Conservation (phyloP, 768 basidiomycete species). For the Dacryopinax spathularia region DNA sequence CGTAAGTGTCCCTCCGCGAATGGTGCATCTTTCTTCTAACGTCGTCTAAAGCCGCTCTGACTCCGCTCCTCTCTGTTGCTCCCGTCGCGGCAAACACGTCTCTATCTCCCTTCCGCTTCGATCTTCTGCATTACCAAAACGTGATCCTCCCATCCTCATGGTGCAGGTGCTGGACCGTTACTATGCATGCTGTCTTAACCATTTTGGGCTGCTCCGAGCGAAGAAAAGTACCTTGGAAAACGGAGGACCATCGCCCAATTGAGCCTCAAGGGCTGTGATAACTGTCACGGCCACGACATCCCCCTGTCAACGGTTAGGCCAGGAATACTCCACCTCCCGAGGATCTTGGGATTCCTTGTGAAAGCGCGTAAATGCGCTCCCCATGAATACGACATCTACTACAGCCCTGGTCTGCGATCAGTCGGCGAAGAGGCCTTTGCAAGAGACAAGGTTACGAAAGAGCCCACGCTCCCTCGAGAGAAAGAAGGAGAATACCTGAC, state of each 20-base stretch:
- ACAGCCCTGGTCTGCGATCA: too few relatives aligned
- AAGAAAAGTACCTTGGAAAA: background rate
- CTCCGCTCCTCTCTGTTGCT: background rate
- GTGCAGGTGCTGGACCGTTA: background rate
- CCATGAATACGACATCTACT: too few relatives aligned
- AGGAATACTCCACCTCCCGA: background rate
- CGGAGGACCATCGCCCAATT: too few relatives aligned
- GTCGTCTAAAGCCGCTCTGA: background rate
- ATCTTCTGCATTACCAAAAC: background rate
- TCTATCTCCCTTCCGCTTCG: background rate
- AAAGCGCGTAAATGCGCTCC: too few relatives aligned
- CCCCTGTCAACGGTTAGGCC: background rate
- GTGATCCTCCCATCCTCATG: background rate
- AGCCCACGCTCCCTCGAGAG: background rate
- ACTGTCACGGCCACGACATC: background rate
- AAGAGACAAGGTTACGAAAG: background rate
- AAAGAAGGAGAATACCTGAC: background rate
- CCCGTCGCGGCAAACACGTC: background rate
- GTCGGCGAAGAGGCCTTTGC: background rate
- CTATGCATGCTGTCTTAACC: background rate
- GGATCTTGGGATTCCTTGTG: too few relatives aligned
- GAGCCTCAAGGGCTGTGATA: background rate
- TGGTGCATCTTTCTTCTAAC: background rate
- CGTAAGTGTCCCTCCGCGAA: background rate
- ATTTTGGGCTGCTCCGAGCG: background rate